These are phyloP conservation scores for Globisporangium echinulatum DNA, from an alignment of 352 stramenopile genomes.

Conservation along the genomic window DNA sequence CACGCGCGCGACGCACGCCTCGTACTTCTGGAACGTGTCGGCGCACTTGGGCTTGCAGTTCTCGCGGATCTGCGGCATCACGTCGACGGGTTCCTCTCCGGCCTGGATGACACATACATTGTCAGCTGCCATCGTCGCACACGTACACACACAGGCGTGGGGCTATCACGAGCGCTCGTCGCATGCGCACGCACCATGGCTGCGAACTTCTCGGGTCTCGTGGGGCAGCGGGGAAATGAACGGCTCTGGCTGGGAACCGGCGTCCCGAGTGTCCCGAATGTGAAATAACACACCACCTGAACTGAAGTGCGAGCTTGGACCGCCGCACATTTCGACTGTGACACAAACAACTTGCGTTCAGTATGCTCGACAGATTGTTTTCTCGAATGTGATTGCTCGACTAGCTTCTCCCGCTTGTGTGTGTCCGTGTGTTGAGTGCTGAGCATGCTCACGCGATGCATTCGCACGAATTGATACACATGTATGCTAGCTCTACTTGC, in stretches of 20 bases:
- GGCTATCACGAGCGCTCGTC: not conserved
- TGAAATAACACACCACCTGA: no score
- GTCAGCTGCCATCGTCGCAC: not conserved
- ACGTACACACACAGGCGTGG: not conserved
- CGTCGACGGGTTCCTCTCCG: constrained; percentile 90
- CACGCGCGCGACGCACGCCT: constrained; percentile 89
- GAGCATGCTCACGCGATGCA: no score
- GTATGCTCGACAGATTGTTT: no score
- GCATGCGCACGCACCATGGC: constrained; percentile 15
- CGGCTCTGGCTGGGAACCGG: constrained; percentile 20
- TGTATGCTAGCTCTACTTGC: no score
- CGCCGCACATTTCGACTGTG: not conserved
- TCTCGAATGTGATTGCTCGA: no score
- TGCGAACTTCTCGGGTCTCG: constrained; percentile 5
- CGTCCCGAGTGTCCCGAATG: constrained; percentile 11
- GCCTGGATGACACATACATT: constrained; percentile 3
- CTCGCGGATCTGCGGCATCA: constrained; percentile 90
- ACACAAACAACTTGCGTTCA: not conserved
- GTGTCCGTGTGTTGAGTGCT: no score
- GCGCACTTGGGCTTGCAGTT: constrained; percentile 89
- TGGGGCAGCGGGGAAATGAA: constrained; percentile 22
- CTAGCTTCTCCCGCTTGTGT: no score
- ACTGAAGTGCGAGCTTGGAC: no score
- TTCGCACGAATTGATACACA: no score
- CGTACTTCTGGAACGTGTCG: constrained; percentile 83